phyloP scores from a whole-genome alignment of 2,329 filamentous ascomycete species.

The Furcasterigmium furcatum region DNA sequence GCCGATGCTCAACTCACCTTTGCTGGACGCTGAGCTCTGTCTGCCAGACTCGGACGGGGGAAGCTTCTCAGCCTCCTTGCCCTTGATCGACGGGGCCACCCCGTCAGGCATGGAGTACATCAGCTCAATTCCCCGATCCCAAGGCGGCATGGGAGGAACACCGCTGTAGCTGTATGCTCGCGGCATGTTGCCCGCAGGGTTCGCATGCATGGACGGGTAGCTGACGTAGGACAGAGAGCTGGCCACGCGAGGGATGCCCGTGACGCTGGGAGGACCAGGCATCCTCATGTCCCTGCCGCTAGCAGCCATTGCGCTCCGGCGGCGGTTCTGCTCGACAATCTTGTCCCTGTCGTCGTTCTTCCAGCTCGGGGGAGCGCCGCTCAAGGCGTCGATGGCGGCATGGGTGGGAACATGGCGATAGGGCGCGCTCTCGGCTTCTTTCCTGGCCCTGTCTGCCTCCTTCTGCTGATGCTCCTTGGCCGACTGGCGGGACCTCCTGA shows the following conservation, averaged over 20 bases:
- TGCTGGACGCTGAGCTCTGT: constrained; percentile 32
- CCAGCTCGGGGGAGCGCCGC: constrained; percentile 50
- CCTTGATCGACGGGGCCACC: constrained; percentile 29
- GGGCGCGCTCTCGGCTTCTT: constrained; percentile 21
- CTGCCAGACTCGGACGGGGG: constrained; percentile 25
- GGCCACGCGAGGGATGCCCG: constrained; percentile 35
- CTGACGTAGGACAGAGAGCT: constrained; percentile 45
- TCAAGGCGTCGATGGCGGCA: constrained; percentile 55
- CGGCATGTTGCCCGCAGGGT: constrained; percentile 33
- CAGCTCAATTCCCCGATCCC: constrained; percentile 24
- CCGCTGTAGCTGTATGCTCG: constrained; percentile 41
- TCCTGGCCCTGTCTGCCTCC: constrained; percentile 41
- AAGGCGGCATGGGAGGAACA: constrained; percentile 23
- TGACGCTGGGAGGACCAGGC: constrained; percentile 16
- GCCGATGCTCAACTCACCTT: constrained; percentile 19
- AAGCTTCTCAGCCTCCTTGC: constrained; percentile 36
- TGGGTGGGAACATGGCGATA: constrained; percentile 62
- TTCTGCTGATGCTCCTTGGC: constrained; percentile 52
- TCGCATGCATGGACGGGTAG: constrained; percentile 38
- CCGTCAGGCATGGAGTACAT: constrained; percentile 23
- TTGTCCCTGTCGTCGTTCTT: constrained; percentile 40
- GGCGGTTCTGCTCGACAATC: constrained; percentile 48
- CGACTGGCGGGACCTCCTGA: constrained; percentile 49
- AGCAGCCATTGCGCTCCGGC: constrained; percentile 44
- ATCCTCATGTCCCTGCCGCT: constrained; percentile 33